Conservation (phyloP, 225 moss, liverwort and hornwort genomes). For the Thuidium tamariscinum region DNA sequence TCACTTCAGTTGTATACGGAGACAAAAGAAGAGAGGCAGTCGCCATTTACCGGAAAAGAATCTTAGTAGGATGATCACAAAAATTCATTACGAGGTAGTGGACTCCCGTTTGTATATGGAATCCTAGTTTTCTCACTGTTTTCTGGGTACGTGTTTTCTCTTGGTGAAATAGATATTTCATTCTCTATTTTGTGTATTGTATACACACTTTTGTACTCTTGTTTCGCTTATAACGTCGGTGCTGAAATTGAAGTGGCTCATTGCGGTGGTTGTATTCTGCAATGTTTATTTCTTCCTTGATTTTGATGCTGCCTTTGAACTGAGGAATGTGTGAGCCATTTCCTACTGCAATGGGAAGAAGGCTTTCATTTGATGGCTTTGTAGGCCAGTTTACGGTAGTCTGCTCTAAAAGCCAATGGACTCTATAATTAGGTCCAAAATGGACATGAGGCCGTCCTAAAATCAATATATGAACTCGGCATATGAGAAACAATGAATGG, state of each 20-base stretch:
- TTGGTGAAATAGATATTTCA: neutral
- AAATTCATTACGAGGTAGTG: constrained; percentile 12
- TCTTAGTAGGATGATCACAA: constrained; percentile 14
- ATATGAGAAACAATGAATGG: no score
- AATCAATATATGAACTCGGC: no score
- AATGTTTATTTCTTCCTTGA: neutral
- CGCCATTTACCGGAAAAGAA: neutral
- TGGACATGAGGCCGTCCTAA: no score
- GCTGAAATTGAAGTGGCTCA: neutral
- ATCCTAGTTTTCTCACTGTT: constrained; percentile 7
- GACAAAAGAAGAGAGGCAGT: neutral
- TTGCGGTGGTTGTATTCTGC: neutral
- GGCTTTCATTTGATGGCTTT: neutral
- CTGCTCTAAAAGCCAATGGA: no score
- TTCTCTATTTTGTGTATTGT: constrained; percentile 8
- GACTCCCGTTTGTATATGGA: constrained; percentile 16
- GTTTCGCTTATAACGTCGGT: neutral
- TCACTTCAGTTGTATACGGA: neutral
- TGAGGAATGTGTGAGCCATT: neutral
- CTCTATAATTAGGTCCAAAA: no score
- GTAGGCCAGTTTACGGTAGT: neutral
- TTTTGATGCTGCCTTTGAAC: neutral
- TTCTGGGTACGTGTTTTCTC: neutral
- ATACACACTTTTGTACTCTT: constrained; percentile 4
- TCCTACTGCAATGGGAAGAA: neutral